Evolutionary conservation across 192 early-diverging fungal species (phyloP).

Genomic region (Dissophora ornata): DNA sequence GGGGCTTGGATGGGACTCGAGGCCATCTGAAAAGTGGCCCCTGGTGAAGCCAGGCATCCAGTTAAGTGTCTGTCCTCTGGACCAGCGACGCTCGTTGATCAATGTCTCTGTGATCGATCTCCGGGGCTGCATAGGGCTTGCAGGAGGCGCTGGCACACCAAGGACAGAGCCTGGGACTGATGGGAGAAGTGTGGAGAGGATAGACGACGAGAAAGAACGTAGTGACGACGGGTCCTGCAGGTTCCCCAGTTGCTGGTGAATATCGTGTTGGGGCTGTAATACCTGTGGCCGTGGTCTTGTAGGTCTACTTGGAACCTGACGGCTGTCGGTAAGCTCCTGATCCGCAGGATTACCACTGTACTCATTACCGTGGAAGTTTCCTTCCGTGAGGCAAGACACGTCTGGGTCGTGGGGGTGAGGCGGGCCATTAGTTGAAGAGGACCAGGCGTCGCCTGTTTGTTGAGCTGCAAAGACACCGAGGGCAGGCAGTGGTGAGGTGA

Average conservation of each 20-base stretch:
- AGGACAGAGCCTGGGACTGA: not conserved
- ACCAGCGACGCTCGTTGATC: constrained; percentile 10
- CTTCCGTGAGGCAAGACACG: not conserved
- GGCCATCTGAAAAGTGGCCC: constrained; percentile 4
- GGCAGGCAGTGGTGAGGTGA: constrained; percentile 24
- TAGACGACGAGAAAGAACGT: constrained; percentile 15
- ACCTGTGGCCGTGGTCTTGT: not conserved
- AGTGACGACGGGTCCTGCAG: not conserved
- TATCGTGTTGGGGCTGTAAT: not conserved
- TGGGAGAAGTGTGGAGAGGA: not conserved
- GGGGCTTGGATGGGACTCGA: constrained; percentile 8
- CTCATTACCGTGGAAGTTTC: too few relatives aligned
- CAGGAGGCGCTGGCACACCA: not conserved
- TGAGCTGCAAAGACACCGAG: constrained; percentile 15
- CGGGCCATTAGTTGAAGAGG: not conserved
- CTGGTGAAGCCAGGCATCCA: constrained; percentile 21
- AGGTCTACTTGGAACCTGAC: too few relatives aligned
- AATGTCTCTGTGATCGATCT: constrained; percentile 19
- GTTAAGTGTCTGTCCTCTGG: constrained; percentile 12
- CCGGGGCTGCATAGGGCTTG: not conserved
- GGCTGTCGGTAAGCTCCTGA: not conserved
- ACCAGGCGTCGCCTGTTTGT: not conserved
- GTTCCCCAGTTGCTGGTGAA: too few relatives aligned
- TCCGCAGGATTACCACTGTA: not conserved
- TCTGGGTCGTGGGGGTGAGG: not conserved